Conservation (phyloP, 805 yeast genomes). For the Debaryomyces hansenii region DNA sequence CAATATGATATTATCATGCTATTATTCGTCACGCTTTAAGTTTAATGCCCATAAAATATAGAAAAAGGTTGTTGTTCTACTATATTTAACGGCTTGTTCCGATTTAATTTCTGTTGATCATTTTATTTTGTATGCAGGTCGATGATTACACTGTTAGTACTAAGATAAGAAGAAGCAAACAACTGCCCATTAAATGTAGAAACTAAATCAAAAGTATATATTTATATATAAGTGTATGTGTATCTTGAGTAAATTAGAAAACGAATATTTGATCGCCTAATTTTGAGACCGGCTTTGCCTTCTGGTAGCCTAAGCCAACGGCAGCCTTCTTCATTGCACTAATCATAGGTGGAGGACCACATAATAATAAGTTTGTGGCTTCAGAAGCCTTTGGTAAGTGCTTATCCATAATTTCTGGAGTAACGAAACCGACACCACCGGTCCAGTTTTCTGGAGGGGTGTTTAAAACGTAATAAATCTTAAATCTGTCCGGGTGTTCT, state of each 20-base stretch:
- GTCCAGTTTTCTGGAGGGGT: constrained; percentile 71
- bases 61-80: too few species aligned
- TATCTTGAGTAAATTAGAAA: constrained; percentile 44
- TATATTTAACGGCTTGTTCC: too few species aligned
- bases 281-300: constrained; percentile 87
- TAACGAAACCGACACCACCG: constrained; percentile 78
- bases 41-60: too few species aligned
- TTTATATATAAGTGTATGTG: background rate
- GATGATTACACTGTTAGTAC: too few species aligned
- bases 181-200: too few species aligned
- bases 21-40: too few species aligned
- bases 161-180: too few species aligned
- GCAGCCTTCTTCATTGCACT: constrained; percentile 82
- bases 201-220: background rate
- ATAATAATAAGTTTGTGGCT: constrained; percentile 71
- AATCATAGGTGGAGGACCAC: constrained; percentile 96
- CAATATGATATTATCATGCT: background rate
- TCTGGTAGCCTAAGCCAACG: constrained; percentile 67
- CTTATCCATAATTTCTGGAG: constrained; percentile 66
- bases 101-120: too few species aligned
- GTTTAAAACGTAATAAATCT: constrained; percentile 73
- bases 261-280: constrained; percentile 89
- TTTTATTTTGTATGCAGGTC: too few species aligned
- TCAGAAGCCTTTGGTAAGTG: constrained; percentile 61
- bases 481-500: constrained; percentile 57